Percentiles rank a stretch among this genome's conserved stretches.
Evolutionary conservation across 192 early-diverging fungal species (phyloP).

Genomic region (Spizellomyces punctatus): DNA sequence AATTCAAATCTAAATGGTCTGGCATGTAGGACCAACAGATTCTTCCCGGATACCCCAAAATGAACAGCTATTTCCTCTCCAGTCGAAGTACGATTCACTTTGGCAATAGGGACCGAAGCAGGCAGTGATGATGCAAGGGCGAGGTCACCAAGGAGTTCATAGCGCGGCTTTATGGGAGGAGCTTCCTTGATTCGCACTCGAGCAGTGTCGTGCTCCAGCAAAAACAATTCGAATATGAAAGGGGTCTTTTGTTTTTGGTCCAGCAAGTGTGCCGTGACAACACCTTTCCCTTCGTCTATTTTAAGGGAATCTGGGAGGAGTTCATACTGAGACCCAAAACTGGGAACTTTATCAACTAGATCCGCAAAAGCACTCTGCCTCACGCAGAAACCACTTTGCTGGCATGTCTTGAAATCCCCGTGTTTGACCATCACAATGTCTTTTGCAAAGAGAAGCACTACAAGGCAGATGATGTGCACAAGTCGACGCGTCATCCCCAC

Average conservation of each 20-base stretch:
- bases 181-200: conserved; percentile 53
- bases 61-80: conserved; percentile 26
- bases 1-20: conserved; percentile 68
- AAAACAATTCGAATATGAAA: conserved; percentile 19
- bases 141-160: conserved; percentile 61
- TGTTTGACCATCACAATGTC: conserved; percentile 42
- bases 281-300: conserved; percentile 47
- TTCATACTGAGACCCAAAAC: conserved; percentile 58
- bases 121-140: conserved; percentile 10
- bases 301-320: conserved; percentile 59
- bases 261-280: conserved; percentile 59
- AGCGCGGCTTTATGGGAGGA: conserved; percentile 67
- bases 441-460: not conserved
- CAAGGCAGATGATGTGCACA: no score
- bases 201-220: conserved; percentile 27
- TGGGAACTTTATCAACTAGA: conserved; percentile 40
- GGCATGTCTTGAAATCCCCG: conserved; percentile 89
- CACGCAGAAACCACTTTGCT: conserved; percentile 83
- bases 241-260: conserved; percentile 45
- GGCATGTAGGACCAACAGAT: conserved; percentile 52
- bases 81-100: conserved; percentile 44
- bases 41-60: conserved; percentile 45
- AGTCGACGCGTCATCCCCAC: no score
- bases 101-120: conserved; percentile 44
- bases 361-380: conserved; percentile 89